These are phyloP conservation scores for Pistacia integerrima DNA, from an alignment of 345 rosid species.

Conservation along the genomic window DNA sequence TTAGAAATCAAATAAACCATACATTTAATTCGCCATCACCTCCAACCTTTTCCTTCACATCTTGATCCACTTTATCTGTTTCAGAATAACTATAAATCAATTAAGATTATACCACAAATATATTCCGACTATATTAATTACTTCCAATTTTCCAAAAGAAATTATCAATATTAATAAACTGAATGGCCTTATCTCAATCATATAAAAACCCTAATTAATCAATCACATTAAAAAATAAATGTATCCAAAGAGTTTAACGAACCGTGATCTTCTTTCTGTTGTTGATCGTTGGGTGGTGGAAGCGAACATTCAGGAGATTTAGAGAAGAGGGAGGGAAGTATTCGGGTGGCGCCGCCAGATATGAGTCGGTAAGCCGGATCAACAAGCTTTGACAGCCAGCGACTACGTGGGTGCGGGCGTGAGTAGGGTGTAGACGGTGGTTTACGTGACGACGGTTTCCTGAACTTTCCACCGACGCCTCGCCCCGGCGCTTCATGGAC, in stretches of 20 bases:
- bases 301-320: constrained; percentile 38
- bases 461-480: constrained; percentile 73
- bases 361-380: constrained; percentile 81
- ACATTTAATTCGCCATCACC: constrained; percentile 34
- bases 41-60: constrained; percentile 29
- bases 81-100: constrained; percentile 14
- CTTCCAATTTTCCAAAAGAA: neutral
- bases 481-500: constrained; percentile 13
- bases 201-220: constrained; percentile 32
- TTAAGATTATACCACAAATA: neutral
- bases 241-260: neutral
- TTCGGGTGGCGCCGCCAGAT: constrained; percentile 60
- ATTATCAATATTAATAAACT: neutral
- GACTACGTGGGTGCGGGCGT: constrained; percentile 55
- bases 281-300: constrained; percentile 30
- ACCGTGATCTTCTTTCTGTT: constrained; percentile 42
- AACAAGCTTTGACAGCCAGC: constrained; percentile 73
- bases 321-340: constrained; percentile 71
- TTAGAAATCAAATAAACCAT: constrained; percentile 22
- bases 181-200: too few relatives aligned
- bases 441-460: constrained; percentile 43
- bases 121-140: neutral
- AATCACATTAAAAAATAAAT: constrained; percentile 1
- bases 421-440: constrained; percentile 58
- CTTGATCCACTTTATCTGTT: constrained; percentile 31